Conservation (phyloP, 192 early-diverging fungal genomes). For the Coemansia erecta region DNA sequence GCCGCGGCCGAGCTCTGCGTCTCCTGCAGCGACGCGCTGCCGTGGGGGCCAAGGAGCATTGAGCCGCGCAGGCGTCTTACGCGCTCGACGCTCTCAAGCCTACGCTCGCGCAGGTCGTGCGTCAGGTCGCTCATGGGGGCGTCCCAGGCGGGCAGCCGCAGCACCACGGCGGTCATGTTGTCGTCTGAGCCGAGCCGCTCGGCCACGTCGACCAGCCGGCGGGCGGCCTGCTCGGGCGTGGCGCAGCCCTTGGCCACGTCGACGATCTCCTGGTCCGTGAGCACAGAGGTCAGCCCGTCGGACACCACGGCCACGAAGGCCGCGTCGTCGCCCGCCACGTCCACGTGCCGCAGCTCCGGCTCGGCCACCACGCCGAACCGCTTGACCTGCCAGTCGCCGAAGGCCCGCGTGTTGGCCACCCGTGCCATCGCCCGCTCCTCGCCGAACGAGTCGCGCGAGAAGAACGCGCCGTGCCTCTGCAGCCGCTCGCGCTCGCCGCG, state of each 20-base stretch:
- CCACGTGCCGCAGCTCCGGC: constrained; percentile 60
- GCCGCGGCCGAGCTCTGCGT: no score
- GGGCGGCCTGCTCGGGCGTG: constrained; percentile 57
- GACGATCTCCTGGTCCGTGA: constrained; percentile 73
- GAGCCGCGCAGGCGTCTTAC: constrained; percentile 45
- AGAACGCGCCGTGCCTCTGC: constrained; percentile 66
- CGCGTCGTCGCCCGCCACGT: constrained; percentile 58
- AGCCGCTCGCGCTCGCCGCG: constrained; percentile 61
- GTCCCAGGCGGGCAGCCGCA: constrained; percentile 72
- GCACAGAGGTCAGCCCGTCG: constrained; percentile 67
- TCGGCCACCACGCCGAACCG: constrained; percentile 70
- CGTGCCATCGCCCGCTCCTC: constrained; percentile 67
- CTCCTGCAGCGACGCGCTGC: constrained; percentile 28
- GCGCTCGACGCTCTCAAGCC: constrained; percentile 58
- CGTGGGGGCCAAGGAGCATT: constrained; percentile 42
- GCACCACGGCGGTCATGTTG: constrained; percentile 67
- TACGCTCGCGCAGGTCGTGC: constrained; percentile 59
- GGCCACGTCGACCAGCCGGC: constrained; percentile 59
- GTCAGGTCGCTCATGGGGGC: constrained; percentile 63
- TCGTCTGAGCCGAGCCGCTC: constrained; percentile 70
- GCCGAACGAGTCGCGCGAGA: constrained; percentile 75
- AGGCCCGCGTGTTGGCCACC: constrained; percentile 64
- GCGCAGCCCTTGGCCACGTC: constrained; percentile 65
- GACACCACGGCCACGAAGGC: constrained; percentile 70
- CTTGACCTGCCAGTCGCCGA: constrained; percentile 71